Conservation (phyloP, 306 rosid species). For the Spatholobus suberectus region DNA sequence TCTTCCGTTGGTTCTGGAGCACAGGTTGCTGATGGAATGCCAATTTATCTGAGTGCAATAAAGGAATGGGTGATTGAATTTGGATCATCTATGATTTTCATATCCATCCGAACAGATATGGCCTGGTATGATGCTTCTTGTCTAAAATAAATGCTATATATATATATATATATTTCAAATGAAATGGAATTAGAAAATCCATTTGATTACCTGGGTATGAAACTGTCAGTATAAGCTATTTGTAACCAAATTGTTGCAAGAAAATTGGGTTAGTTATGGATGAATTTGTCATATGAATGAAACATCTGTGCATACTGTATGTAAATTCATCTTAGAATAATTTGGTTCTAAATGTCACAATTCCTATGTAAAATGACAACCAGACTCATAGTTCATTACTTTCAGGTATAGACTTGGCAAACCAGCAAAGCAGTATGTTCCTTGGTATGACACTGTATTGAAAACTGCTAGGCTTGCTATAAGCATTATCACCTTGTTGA, state of each 20-base stretch:
- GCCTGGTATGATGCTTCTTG: slow-evolving; percentile 72
- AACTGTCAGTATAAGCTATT: neutral
- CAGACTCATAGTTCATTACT: slow-evolving; percentile 9
- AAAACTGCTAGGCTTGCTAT: slow-evolving; percentile 84
- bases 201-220: slow-evolving; percentile 2
- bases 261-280: neutral
- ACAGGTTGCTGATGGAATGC: slow-evolving; percentile 76
- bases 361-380: slow-evolving; percentile 10
- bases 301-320: slow-evolving; percentile 11
- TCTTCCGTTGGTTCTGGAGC: slow-evolving; percentile 61
- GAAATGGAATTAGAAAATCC: slow-evolving; percentile 1
- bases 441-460: slow-evolving; percentile 85
- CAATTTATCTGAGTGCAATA: slow-evolving; percentile 86
- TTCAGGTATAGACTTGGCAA: slow-evolving; percentile 93
- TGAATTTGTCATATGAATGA: slow-evolving; percentile 12
- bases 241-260: slow-evolving; percentile 7
- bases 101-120: slow-evolving; percentile 91
- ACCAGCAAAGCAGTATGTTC: slow-evolving; percentile 91
- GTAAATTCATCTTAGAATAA: neutral
- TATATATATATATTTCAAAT: neutral
- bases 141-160: slow-evolving; percentile 7
- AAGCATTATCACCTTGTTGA: slow-evolving; percentile 75
- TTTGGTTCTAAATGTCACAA: slow-evolving; percentile 11
- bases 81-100: slow-evolving; percentile 86
- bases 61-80: slow-evolving; percentile 98